These are phyloP conservation scores for Verticillium isaacii DNA, from an alignment of 2,329 filamentous ascomycete genomes.

Conservation along the genomic window DNA sequence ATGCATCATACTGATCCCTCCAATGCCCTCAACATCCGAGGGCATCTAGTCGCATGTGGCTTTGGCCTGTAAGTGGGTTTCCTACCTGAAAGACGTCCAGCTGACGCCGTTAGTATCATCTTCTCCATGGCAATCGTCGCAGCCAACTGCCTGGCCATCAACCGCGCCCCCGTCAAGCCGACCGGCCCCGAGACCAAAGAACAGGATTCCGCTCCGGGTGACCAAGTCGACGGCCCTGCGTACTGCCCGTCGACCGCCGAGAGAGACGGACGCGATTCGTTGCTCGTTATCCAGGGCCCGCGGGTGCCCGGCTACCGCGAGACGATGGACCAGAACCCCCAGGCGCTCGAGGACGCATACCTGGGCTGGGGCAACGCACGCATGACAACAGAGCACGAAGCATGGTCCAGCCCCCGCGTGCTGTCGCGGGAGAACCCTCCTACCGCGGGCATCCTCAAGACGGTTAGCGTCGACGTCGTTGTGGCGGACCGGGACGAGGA, in stretches of 20 bases:
- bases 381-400: neutral
- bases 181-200: neutral
- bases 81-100: neutral
- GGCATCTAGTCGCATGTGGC: neutral
- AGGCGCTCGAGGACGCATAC: neutral
- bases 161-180: neutral
- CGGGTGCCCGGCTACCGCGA: neutral
- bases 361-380: neutral
- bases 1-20: too few relatives aligned
- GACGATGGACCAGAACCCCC: neutral
- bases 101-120: neutral
- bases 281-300: neutral
- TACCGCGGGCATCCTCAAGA: neutral
- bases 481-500: neutral
- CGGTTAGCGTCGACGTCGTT: neutral
- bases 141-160: neutral
- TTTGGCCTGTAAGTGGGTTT: neutral
- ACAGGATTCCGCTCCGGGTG: neutral
- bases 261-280: neutral
- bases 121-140: neutral
- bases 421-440: neutral
- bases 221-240: neutral
- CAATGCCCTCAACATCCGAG: too few relatives aligned
- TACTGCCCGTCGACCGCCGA: neutral
- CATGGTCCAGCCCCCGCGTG: too few relatives aligned